phyloP scores from a whole-genome alignment of 345 rosid genomes.

The Populus alba region DNA sequence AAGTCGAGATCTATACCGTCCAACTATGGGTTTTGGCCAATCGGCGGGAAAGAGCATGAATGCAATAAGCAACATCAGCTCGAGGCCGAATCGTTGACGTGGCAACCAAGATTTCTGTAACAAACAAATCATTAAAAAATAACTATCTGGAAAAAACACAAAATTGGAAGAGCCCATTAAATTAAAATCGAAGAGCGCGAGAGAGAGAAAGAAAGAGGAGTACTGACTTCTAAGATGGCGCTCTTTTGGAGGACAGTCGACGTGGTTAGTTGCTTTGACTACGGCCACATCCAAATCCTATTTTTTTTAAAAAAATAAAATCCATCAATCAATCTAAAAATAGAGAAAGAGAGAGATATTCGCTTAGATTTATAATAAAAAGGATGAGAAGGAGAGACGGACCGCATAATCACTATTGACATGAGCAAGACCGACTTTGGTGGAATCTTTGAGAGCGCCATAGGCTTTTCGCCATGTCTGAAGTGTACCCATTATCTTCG shows the following conservation, averaged over 20 bases:
- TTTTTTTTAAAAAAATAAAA: conserved; percentile 24
- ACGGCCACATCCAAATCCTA: conserved; percentile 98
- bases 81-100: conserved; percentile 77
- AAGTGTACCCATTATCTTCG: conserved; percentile 70
- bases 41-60: conserved; percentile 77
- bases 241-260: conserved; percentile 97
- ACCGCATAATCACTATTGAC: conserved; percentile 99
- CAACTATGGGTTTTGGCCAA: conserved; percentile 83
- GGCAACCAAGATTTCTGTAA: conserved; percentile 67
- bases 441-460: conserved; percentile 92
- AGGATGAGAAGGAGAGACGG: background rate
- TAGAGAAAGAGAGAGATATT: background rate
- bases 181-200: background rate
- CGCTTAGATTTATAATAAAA: background rate
- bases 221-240: conserved; percentile 83
- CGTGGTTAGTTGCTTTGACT: conserved; percentile 96
- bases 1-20: conserved; percentile 52
- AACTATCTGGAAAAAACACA: background rate
- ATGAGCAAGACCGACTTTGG: conserved; percentile 99
- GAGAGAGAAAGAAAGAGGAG: background rate
- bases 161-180: background rate
- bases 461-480: conserved; percentile 95
- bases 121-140: background rate
- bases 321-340: conserved; percentile 22
- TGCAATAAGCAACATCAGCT: conserved; percentile 89